Percentiles rank a stretch among this genome's conserved stretches.
These are phyloP conservation scores for Closterium sp. DNA, from an alignment of 139 green algal genomes.

Conservation along the genomic window DNA sequence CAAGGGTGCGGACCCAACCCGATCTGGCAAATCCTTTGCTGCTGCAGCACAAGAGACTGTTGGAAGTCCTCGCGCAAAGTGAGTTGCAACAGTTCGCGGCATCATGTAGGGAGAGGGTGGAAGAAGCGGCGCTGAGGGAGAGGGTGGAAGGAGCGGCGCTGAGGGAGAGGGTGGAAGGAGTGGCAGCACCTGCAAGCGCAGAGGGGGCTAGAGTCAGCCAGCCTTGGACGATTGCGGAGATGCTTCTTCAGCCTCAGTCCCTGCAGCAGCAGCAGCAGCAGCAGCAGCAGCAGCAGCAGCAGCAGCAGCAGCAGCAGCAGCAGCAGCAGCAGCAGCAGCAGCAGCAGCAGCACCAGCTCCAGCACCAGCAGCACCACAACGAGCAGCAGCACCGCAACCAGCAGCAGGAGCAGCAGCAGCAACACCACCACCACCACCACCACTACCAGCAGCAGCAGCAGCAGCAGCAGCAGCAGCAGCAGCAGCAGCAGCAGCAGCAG, in stretches of 20 bases:
- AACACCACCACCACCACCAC: neutral
- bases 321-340: neutral
- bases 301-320: neutral
- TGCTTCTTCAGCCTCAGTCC: too few relatives aligned
- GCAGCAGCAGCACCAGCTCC: neutral
- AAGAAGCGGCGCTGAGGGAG: neutral
- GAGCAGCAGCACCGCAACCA: neutral
- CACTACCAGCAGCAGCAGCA: neutral
- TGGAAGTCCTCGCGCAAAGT: too few relatives aligned
- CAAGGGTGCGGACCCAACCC: too few relatives aligned
- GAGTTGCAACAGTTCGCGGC: too few relatives aligned
- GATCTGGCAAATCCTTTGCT: too few relatives aligned
- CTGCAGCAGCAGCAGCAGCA: constrained; percentile 1
- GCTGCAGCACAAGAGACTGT: too few relatives aligned
- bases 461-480: neutral
- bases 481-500: too few relatives aligned
- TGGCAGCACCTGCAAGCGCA: neutral
- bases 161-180: neutral
- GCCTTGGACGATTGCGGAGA: neutral
- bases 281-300: neutral
- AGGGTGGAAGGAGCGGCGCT: neutral
- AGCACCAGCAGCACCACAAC: neutral
- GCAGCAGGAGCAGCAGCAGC: constrained; percentile 4
- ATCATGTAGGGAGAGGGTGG: too few relatives aligned
- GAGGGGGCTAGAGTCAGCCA: neutral